phyloP scores from a whole-genome alignment of 352 stramenopile genomes.

The Blastocystis sp. region DNA sequence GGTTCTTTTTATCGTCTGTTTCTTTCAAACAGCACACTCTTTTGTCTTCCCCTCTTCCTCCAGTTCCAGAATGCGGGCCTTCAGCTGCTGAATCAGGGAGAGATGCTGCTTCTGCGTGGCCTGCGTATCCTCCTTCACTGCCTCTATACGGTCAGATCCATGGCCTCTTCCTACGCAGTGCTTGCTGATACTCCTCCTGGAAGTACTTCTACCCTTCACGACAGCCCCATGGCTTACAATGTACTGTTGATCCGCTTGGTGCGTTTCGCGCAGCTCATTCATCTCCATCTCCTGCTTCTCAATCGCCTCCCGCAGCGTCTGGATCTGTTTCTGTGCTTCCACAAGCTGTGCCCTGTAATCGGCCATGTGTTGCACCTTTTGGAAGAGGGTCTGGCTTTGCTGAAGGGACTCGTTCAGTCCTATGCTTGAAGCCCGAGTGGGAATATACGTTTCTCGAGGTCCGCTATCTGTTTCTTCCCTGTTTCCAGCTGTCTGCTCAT shows the following conservation, averaged over 20 bases:
- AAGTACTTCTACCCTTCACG: slow-evolving; percentile 29
- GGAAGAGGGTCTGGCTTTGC: neutral
- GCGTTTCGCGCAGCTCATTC: slow-evolving; percentile 8
- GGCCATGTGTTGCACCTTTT: slow-evolving; percentile 4
- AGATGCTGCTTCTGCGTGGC: slow-evolving; percentile 27
- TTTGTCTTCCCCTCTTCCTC: neutral
- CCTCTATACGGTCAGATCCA: slow-evolving; percentile 18
- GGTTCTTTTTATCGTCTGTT: slow-evolving; percentile 33
- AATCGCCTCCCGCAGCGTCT: neutral
- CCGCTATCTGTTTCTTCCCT: neutral
- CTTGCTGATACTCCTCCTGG: slow-evolving; percentile 32
- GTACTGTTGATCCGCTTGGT: slow-evolving; percentile 24
- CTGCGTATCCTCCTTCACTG: slow-evolving; percentile 35
- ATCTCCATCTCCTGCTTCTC: slow-evolving; percentile 16
- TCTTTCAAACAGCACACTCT: neutral
- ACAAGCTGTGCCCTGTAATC: slow-evolving; percentile 1
- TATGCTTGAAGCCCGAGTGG: neutral
- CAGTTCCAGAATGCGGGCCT: neutral
- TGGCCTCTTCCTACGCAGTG: neutral
- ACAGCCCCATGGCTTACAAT: slow-evolving; percentile 10
- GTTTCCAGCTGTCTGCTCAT: slow-evolving; percentile 11
- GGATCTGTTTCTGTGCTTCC: neutral
- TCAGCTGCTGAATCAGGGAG: slow-evolving; percentile 19
- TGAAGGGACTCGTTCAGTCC: neutral
- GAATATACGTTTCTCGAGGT: slow-evolving; percentile 5